Percentiles rank a stretch among this genome's conserved stretches.
phyloP scores from a whole-genome alignment of 2,329 filamentous ascomycete species.

The Thielaviopsis musarum region DNA sequence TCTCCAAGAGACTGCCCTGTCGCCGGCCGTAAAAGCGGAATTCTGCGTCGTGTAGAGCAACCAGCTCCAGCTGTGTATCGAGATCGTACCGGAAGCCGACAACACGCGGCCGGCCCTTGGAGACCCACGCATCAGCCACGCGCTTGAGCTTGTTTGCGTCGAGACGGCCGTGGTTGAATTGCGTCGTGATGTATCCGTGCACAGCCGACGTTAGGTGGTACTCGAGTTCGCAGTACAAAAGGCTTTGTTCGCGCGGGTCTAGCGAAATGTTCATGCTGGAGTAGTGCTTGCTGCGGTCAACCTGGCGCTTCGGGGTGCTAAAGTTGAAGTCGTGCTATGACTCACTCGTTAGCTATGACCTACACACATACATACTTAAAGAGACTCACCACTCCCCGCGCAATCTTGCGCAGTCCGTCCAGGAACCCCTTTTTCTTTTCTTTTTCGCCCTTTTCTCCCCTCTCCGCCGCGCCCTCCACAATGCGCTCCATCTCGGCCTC shows the following conservation, averaged over 20 bases:
- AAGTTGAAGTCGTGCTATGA: neutral
- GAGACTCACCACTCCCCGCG: constrained; percentile 33
- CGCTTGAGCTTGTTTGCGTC: constrained; percentile 33
- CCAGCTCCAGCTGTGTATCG: constrained; percentile 41
- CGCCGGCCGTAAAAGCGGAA: constrained; percentile 38
- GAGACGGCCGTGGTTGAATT: constrained; percentile 39
- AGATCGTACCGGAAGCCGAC: constrained; percentile 41
- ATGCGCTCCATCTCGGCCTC: too few species aligned
- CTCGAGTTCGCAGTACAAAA: constrained; percentile 43
- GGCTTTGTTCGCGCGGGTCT: constrained; percentile 37
- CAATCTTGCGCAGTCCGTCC: constrained; percentile 33
- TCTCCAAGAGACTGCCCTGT: constrained; percentile 25
- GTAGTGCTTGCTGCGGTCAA: neutral
- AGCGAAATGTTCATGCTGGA: constrained; percentile 31
- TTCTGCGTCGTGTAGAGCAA: constrained; percentile 30
- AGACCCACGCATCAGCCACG: constrained; percentile 33
- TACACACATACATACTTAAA: too few species aligned
- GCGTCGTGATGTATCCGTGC: constrained; percentile 33
- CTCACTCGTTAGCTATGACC: too few species aligned
- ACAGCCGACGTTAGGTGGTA: constrained; percentile 34
- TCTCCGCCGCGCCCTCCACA: neutral
- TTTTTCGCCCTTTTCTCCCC: constrained; percentile 15
- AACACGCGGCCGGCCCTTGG: constrained; percentile 36
- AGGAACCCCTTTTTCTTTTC: constrained; percentile 27
- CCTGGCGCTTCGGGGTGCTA: neutral